Conservation (phyloP, 805 yeast genomes). For the Nakazawaea populi region DNA sequence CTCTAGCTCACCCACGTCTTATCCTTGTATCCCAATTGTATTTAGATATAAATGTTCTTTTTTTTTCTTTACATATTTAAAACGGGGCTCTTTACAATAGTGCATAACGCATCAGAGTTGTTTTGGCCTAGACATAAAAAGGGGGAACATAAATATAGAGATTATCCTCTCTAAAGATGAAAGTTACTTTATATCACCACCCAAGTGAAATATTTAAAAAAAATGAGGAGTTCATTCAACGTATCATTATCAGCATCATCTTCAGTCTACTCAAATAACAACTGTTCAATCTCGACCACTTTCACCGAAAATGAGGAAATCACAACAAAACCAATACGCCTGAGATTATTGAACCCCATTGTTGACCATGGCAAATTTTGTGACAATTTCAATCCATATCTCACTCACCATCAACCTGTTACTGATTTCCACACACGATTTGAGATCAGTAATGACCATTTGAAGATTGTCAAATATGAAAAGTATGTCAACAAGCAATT, state of each 20-base stretch:
- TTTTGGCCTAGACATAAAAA: no score
- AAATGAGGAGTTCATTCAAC: background rate
- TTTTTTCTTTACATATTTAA: no score
- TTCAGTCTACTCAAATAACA: background rate
- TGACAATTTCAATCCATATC: background rate
- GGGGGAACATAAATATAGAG: no score
- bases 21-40: no score
- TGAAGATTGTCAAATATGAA: constrained; percentile 4
- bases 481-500: background rate
- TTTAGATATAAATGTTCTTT: no score
- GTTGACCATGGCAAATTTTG: background rate
- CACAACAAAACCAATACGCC: background rate
- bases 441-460: background rate
- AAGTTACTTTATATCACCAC: no score
- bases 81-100: no score
- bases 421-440: no score
- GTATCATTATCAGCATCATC: background rate
- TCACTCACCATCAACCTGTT: background rate
- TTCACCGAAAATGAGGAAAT: background rate
- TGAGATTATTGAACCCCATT: background rate
- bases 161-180: no score
- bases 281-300: background rate
- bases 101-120: no score
- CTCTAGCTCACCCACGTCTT: no score
- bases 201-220: no score